These are phyloP conservation scores for Backusella morwellensis DNA, from an alignment of 192 early-diverging fungal genomes.

Conservation along the genomic window DNA sequence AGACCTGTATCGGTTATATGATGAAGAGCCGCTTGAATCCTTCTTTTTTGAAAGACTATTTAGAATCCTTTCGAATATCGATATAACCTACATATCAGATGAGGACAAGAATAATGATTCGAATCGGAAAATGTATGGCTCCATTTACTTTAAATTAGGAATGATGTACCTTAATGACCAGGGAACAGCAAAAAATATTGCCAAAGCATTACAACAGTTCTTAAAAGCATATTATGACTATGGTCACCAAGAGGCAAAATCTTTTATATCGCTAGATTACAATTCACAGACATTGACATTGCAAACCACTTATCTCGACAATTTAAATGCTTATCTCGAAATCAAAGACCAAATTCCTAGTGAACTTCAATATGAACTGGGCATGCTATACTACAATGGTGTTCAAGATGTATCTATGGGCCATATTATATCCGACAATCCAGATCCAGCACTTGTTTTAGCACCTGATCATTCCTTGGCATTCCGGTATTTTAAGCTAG, in stretches of 20 bases:
- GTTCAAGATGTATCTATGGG: too few species aligned
- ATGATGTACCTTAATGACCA: not conserved
- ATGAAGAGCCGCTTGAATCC: not conserved
- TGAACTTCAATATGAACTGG: not conserved
- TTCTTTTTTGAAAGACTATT: not conserved
- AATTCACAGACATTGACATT: not conserved
- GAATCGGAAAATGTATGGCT: not conserved
- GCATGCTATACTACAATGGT: not conserved
- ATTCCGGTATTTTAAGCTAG: too few species aligned
- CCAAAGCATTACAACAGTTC: not conserved
- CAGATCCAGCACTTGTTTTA: too few species aligned
- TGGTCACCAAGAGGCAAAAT: fast-evolving
- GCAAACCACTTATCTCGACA: not conserved
- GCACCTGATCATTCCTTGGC: too few species aligned
- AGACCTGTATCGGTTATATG: not conserved
- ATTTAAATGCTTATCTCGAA: not conserved
- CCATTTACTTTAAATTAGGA: not conserved
- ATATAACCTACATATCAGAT: not conserved
- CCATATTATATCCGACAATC: too few species aligned
- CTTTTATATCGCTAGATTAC: not conserved
- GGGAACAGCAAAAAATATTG: not conserved
- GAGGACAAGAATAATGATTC: too few species aligned
- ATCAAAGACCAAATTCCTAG: not conserved
- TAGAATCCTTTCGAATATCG: not conserved
- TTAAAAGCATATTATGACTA: not conserved